Evolutionary conservation across 2,329 filamentous ascomycete species (phyloP).

Genomic region (Mollisiaceae sp.): DNA sequence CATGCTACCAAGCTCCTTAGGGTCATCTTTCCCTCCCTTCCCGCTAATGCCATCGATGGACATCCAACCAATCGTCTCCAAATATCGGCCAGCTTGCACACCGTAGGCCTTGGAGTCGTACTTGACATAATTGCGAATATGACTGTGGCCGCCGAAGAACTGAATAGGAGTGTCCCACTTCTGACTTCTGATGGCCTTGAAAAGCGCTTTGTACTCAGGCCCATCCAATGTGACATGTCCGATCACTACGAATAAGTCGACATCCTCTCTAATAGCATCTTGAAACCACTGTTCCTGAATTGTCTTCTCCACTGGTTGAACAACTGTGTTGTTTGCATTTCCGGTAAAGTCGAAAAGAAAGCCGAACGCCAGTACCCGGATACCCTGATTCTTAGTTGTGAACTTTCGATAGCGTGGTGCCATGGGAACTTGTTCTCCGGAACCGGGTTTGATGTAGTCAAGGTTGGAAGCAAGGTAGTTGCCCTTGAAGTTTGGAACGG

Average conservation of each 20-base stretch:
- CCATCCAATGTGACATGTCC: slow-evolving; percentile 87
- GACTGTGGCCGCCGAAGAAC: slow-evolving; percentile 89
- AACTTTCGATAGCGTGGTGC: slow-evolving; percentile 87
- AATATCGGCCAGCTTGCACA: slow-evolving; percentile 86
- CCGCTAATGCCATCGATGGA: slow-evolving; percentile 70
- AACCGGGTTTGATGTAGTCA: slow-evolving; percentile 79
- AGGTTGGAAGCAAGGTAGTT: slow-evolving; percentile 91
- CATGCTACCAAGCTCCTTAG: slow-evolving; percentile 45
- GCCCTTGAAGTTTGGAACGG: slow-evolving; percentile 80
- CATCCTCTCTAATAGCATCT: slow-evolving; percentile 79
- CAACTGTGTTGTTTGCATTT: slow-evolving; percentile 89
- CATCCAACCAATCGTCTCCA: slow-evolving; percentile 95
- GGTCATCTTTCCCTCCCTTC: slow-evolving; percentile 37
- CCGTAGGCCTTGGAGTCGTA: slow-evolving; percentile 82
- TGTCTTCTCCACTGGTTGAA: slow-evolving; percentile 79
- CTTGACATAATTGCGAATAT: slow-evolving; percentile 82
- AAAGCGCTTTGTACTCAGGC: slow-evolving; percentile 78
- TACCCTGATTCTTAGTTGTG: slow-evolving; percentile 85
- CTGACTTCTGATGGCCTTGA: slow-evolving; percentile 74
- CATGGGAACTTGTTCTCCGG: slow-evolving; percentile 74
- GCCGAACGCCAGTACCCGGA: slow-evolving; percentile 85
- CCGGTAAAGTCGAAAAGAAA: slow-evolving; percentile 94
- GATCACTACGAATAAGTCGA: slow-evolving; percentile 85
- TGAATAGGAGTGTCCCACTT: slow-evolving; percentile 86
- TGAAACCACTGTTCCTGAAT: slow-evolving; percentile 90